Evolutionary conservation across 1,284 basidiomycete species (phyloP).

Genomic region (Moniliella sp.): DNA sequence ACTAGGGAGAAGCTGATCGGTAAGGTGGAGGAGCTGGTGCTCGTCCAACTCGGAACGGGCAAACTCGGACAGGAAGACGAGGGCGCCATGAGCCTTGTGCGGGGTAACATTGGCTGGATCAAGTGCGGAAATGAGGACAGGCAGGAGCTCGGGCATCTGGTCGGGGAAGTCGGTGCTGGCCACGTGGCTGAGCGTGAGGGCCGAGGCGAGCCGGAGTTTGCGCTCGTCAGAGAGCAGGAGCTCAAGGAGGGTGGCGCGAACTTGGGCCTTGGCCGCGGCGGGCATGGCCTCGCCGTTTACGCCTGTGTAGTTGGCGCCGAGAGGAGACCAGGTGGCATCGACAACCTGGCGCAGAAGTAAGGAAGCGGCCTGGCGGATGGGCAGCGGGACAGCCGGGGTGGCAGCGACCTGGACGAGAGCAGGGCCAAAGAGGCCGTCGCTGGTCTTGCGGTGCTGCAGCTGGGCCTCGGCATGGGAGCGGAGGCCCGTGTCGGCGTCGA

Average conservation of each 20-base stretch:
- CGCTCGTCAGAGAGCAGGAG: conserved; percentile 11
- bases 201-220: conserved; percentile 17
- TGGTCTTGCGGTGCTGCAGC: too few species aligned
- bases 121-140: conserved; percentile 11
- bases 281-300: too few species aligned
- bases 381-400: too few species aligned
- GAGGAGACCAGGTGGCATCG: too few species aligned
- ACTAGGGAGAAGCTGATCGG: conserved; percentile 18
- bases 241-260: conserved; percentile 12
- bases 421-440: too few species aligned
- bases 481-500: too few species aligned
- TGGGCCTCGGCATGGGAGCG: too few species aligned
- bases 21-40: conserved; percentile 19
- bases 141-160: conserved; percentile 21
- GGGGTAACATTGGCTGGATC: too few species aligned
- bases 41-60: conserved; percentile 28
- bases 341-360: too few species aligned
- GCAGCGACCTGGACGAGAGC: too few species aligned
- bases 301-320: too few species aligned
- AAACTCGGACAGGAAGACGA: conserved; percentile 24
- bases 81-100: conserved; percentile 19
- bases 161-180: conserved; percentile 27
- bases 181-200: conserved; percentile 18
- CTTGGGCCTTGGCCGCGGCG: conserved; percentile 9
- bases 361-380: too few species aligned